Conservation (phyloP, 139 green algal species). For the Chlorella sp. region DNA sequence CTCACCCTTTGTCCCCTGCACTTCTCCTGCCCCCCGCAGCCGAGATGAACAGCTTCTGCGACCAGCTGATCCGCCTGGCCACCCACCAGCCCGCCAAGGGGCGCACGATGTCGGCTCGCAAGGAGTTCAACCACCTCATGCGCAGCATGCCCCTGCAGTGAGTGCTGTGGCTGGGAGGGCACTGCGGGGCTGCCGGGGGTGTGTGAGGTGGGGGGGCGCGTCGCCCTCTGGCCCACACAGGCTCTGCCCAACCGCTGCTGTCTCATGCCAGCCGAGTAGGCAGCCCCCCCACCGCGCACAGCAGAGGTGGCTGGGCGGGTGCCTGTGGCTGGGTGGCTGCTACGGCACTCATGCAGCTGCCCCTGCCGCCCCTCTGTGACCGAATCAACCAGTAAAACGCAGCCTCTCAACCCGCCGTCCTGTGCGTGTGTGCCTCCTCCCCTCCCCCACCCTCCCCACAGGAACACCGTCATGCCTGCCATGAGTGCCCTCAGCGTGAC, state of each 20-base stretch:
- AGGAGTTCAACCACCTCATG: conserved; percentile 66
- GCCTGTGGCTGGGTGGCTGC: not conserved
- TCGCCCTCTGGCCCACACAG: too few relatives aligned
- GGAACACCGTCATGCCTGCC: conserved; percentile 24
- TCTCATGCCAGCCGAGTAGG: too few relatives aligned
- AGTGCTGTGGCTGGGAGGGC: not conserved
- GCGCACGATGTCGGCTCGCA: conserved; percentile 47
- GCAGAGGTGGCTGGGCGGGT: too few relatives aligned
- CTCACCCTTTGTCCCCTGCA: not conserved
- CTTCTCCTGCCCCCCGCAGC: not conserved
- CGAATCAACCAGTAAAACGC: not conserved
- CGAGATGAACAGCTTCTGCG: conserved; percentile 66
- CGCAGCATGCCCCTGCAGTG: conserved; percentile 67
- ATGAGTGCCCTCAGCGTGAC: conserved; percentile 30
- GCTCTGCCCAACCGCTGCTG: too few relatives aligned
- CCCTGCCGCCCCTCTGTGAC: not conserved
- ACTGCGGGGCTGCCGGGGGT: not conserved
- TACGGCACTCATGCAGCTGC: too few relatives aligned
- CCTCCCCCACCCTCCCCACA: not conserved
- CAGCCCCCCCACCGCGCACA: too few relatives aligned
- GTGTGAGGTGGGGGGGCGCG: too few relatives aligned
- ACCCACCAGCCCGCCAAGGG: conserved; percentile 18
- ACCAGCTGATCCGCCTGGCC: conserved; percentile 80
- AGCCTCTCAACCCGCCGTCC: not conserved
- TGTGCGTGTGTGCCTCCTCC: not conserved